Base-by-base conservation (phyloP, 2,329 filamentous ascomycete species). In the Venturia pyrina region DNA sequence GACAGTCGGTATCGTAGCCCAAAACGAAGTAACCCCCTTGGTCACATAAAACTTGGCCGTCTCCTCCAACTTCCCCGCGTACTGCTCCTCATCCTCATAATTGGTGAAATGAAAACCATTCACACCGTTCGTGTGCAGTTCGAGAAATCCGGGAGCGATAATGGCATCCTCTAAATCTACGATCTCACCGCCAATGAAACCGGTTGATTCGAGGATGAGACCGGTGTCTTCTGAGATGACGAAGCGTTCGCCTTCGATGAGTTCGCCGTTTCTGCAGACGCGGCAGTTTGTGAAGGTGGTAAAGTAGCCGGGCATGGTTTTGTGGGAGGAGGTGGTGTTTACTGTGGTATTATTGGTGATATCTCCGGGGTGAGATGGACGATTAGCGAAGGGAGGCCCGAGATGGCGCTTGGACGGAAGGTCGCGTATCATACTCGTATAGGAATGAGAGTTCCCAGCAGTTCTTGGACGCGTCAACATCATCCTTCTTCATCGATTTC, bases 81-180 rank as follows among this genome's bases (percentile, higher is more conserved):
- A 83, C 66, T 72, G 73, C 44, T 71, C 68, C 28, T 75, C 71
- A 59, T 81, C 73, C 5, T 78, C 72, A 67, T 78, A 82, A 66
- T 81, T 78, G 1, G 82, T 82, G 66, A 84, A 85, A 69, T 84
- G 82, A 63, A 84, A 83, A 1, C 81, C 81, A 70, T 78, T 77
- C 62, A 79, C 73, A 63, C 81, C 80, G 69, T 85, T 85, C 1
- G 80, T 83, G 67, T 85, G 83, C 6, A 85, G 71, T 67, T 85
- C 83, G 28, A 85, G 73, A 69, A 82, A 83, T 3, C 82, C 83
- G 11, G 83, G 82, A 5, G 82, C 80, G 64, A 85, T 74, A 61
- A 85, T 81, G 60, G 73, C 76, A 50, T 79, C 79, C 48, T 80
- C 75, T 13, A 84, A 71, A 69, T 85, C 81, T 60, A 82, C 71